A percentile compares a stretch with the other conserved stretches of the same genome.
phyloP scores from a whole-genome alignment of 768 basidiomycete genomes.

The Tricholoma sp. region DNA sequence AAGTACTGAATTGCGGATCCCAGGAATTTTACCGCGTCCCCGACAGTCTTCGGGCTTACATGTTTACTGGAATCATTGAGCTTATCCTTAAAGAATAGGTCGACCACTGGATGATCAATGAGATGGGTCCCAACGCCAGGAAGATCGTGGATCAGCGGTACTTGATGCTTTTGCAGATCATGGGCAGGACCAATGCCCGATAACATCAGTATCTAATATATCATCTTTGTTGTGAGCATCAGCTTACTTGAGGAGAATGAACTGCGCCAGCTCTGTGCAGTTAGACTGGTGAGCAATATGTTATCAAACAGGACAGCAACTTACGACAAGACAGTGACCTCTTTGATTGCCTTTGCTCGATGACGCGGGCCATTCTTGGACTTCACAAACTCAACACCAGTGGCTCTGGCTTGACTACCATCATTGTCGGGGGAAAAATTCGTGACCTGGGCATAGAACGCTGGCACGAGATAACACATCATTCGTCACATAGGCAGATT shows the following conservation, averaged over 20 bases:
- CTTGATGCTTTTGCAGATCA: not conserved
- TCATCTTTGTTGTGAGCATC: not conserved
- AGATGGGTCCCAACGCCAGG: slow-evolving; percentile 75
- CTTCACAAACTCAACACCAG: not conserved
- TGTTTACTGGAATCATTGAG: slow-evolving; percentile 37
- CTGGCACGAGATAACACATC: not conserved
- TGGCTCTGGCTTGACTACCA: not conserved
- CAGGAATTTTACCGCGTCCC: not conserved
- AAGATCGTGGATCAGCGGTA: slow-evolving; percentile 29
- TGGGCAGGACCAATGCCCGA: not conserved
- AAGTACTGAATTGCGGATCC: not conserved
- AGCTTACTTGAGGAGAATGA: not conserved
- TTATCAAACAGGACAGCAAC: not conserved
- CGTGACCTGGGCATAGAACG: not conserved
- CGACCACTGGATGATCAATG: slow-evolving; percentile 63
- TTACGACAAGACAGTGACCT: not conserved
- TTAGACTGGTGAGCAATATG: not conserved
- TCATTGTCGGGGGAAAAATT: not conserved
- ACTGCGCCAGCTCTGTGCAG: not conserved
- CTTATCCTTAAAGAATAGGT: slow-evolving; percentile 51
- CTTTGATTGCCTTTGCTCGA: not conserved
- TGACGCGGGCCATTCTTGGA: not conserved
- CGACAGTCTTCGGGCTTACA: slow-evolving; percentile 24
- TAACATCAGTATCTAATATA: not conserved
- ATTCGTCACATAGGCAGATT: not conserved